phyloP scores from a whole-genome alignment of 805 yeast genomes.

The Sugiyamaella chiloensis region DNA sequence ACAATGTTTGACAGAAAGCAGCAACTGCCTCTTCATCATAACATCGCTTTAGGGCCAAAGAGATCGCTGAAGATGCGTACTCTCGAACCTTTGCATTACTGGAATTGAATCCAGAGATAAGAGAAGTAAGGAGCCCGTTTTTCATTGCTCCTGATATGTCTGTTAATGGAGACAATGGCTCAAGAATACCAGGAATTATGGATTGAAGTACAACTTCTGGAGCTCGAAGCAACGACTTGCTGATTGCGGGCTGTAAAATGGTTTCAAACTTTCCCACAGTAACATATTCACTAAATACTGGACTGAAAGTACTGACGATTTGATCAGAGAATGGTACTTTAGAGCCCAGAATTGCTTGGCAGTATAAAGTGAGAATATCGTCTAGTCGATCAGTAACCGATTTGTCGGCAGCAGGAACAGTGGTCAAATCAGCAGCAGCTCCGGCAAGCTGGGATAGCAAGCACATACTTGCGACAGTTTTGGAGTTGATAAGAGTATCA shows the following conservation, averaged over 20 bases:
- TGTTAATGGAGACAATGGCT: constrained; percentile 33
- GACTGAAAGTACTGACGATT: constrained; percentile 35
- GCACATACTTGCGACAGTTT: neutral
- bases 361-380: constrained; percentile 26
- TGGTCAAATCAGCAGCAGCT: constrained; percentile 22
- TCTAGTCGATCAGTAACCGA: constrained; percentile 16
- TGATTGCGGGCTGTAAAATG: constrained; percentile 56
- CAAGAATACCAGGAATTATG: constrained; percentile 51
- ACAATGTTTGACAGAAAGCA: constrained; percentile 49
- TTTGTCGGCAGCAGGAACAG: constrained; percentile 22
- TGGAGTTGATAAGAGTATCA: constrained; percentile 2
- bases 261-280: constrained; percentile 38
- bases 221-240: constrained; percentile 72
- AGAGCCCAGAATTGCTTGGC: constrained; percentile 30
- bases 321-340: constrained; percentile 25
- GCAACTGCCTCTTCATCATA: constrained; percentile 29
- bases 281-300: constrained; percentile 45
- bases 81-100: constrained; percentile 63
- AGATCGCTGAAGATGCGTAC: constrained; percentile 42
- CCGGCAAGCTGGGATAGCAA: constrained; percentile 40
- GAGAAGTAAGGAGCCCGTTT: constrained; percentile 48
- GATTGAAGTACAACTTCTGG: constrained; percentile 65
- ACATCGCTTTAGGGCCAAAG: constrained; percentile 30
- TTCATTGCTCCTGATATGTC: constrained; percentile 44
- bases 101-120: constrained; percentile 60